Percentiles rank a stretch among this genome's conserved stretches.
Evolutionary conservation across 805 yeast species (phyloP).

Genomic region (Metschnikowia cubensis): DNA sequence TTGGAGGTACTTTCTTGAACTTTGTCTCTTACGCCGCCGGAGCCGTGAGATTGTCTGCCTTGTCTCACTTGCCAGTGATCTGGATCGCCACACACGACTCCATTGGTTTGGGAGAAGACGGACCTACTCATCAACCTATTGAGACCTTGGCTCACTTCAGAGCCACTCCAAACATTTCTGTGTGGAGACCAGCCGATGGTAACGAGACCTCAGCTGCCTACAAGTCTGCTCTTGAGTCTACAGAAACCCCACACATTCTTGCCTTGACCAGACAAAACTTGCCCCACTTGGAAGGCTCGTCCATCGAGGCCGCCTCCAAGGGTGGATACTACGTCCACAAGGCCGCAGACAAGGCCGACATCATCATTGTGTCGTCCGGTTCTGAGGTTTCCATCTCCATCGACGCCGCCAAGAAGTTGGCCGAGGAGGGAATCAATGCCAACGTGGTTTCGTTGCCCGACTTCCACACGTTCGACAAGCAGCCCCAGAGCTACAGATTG

Average conservation of each 20-base stretch:
- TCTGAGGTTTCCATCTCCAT: conserved; percentile 86
- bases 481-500: conserved; percentile 73
- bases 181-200: conserved; percentile 94
- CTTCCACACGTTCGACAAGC: conserved; percentile 83
- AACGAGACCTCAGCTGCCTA: conserved; percentile 85
- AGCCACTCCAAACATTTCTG: conserved; percentile 76
- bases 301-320: conserved; percentile 84
- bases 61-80: conserved; percentile 76
- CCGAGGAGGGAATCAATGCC: conserved; percentile 62
- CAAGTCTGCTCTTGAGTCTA: conserved; percentile 57
- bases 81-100: conserved; percentile 92
- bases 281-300: conserved; percentile 91
- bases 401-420: conserved; percentile 75
- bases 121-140: conserved; percentile 92
- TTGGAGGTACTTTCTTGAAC: conserved; percentile 98
- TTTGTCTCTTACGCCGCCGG: conserved; percentile 82
- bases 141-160: conserved; percentile 85
- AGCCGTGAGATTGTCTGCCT: conserved; percentile 80
- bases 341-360: conserved; percentile 51
- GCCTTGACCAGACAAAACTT: conserved; percentile 83
- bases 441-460: conserved; percentile 92
- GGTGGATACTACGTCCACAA: conserved; percentile 79
- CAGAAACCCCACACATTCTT: conserved; percentile 65
- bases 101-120: conserved; percentile 89
- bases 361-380: conserved; percentile 86